Base-by-base conservation (phyloP, 352 stramenopile species). In the Sclerospora graminicola region DNA sequence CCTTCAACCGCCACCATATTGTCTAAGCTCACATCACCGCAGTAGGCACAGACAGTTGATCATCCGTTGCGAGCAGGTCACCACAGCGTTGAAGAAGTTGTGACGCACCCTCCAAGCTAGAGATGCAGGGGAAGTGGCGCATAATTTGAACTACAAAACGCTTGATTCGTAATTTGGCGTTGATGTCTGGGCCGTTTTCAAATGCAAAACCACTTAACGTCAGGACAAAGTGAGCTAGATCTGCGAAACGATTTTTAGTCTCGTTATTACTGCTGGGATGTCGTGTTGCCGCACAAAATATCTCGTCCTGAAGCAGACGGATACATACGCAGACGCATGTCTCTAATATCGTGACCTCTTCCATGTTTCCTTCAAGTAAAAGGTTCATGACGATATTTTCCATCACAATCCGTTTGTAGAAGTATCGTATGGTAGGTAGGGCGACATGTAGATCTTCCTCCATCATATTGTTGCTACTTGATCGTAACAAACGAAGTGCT, bases 391-490 rank as follows among this genome's bases (percentile, higher is more conserved):
- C 37, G 14, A 60, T 54, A 48, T 84, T 84, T 14, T 60, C 49
- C 29, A 82, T 42, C 26, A 64, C 66, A 36, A 84, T 34, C 0
- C 58, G 63, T 45, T 82, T 73, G 58, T 81, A 75, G 8, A 80
- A 69, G 30, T 59, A 54, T 0, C 70, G 60, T 43, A 77, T 53
- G 4, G 49, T 61, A 26, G 42, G 18, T 5, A 45, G 24, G 9
- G 63, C 32, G n/a, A 60, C 24, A 23, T 64, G 42, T 7, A 24
- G 38, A n/a, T 66, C 61, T 13, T 54, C 46, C 24, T 58, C 50
- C 32, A 44, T 44, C 11, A 11, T 16, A 14, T 57, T 57, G 6
- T 53, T 56, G 34, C 45, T 59, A 19, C 58, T 67, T 5, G 53
- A 55, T 7, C 70, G 63, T 15, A 79, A 40, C 16, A 74, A 34